Evolutionary conservation across 1,284 basidiomycete species (phyloP).

Genomic region (Puccinia hordei): DNA sequence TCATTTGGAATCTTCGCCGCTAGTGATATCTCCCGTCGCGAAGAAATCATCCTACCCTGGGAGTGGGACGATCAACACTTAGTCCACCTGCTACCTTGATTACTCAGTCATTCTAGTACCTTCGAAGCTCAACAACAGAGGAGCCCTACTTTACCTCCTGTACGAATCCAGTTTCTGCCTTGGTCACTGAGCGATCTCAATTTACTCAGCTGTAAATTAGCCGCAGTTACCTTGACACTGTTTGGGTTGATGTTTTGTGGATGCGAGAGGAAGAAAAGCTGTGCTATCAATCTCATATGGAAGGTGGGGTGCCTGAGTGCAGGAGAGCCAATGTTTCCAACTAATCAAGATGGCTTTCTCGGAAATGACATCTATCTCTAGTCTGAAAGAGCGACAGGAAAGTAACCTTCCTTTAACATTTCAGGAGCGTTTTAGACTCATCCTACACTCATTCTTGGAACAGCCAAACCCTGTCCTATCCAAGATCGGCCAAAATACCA

Average conservation of each 20-base stretch:
- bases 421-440: slow-evolving; percentile 30
- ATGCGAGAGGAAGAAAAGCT: slow-evolving; percentile 47
- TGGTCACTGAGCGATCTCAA: slow-evolving; percentile 40
- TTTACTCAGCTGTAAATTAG: slow-evolving; percentile 41
- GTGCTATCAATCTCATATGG: slow-evolving; percentile 50
- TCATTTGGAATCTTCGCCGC: slow-evolving; percentile 77
- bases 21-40: slow-evolving; percentile 72
- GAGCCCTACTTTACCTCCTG: slow-evolving; percentile 25
- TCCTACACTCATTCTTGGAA: slow-evolving; percentile 32
- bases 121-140: slow-evolving; percentile 45
- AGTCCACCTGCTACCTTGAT: slow-evolving; percentile 75
- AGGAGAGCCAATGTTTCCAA: slow-evolving; percentile 48
- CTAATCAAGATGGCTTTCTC: background rate
- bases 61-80: slow-evolving; percentile 94
- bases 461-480: slow-evolving; percentile 21
- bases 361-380: slow-evolving; percentile 32
- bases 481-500: background rate
- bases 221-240: slow-evolving; percentile 36
- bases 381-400: slow-evolving; percentile 41
- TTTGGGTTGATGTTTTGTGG: slow-evolving; percentile 47
- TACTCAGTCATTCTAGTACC: slow-evolving; percentile 57
- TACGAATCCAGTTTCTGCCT: slow-evolving; percentile 37
- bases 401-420: slow-evolving; percentile 26
- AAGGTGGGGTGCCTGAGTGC: slow-evolving; percentile 48
- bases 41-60: slow-evolving; percentile 90